phyloP scores from a whole-genome alignment of 2,329 filamentous ascomycete genomes.

The Exophiala sp. region DNA sequence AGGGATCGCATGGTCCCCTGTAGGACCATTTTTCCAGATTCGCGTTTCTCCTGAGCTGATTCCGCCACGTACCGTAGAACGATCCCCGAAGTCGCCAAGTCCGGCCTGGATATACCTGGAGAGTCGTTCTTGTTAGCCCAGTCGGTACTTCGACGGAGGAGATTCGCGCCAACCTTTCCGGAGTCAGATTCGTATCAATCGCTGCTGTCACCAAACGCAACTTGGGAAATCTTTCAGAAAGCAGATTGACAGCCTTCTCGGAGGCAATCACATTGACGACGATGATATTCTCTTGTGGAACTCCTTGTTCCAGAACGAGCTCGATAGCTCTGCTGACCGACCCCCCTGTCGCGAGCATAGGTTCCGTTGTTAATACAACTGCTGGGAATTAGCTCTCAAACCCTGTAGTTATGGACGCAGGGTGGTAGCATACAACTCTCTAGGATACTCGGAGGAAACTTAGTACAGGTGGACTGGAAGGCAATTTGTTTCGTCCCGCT shows the following conservation, averaged over 20 bases:
- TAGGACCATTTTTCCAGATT: neutral
- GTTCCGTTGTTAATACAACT: slow-evolving; percentile 9
- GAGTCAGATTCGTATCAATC: slow-evolving; percentile 4
- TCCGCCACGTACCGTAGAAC: slow-evolving; percentile 25
- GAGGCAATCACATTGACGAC: slow-evolving; percentile 8
- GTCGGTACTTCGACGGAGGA: too few relatives aligned
- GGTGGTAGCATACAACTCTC: slow-evolving; percentile 21
- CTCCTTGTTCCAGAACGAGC: slow-evolving; percentile 1
- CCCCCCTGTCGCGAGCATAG: slow-evolving; percentile 13
- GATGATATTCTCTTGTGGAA: slow-evolving; percentile 5
- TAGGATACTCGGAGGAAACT: slow-evolving; percentile 30
- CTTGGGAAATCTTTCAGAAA: slow-evolving; percentile 5
- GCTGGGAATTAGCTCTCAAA: too few relatives aligned
- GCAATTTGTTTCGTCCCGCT: slow-evolving; percentile 33
- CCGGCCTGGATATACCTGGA: slow-evolving; percentile 35
- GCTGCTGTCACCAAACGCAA: slow-evolving; percentile 8
- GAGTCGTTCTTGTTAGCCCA: neutral
- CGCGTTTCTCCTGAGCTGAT: neutral
- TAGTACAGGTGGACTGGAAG: slow-evolving; percentile 33
- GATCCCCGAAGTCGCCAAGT: slow-evolving; percentile 37
- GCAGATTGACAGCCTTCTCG: neutral
- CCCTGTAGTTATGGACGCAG: too few relatives aligned
- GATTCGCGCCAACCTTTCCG: slow-evolving; percentile 4
- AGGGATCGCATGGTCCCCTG: neutral
- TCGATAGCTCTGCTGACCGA: slow-evolving; percentile 10